Conservation (phyloP, 106 monocot species). For the Narthecium ossifragum region DNA sequence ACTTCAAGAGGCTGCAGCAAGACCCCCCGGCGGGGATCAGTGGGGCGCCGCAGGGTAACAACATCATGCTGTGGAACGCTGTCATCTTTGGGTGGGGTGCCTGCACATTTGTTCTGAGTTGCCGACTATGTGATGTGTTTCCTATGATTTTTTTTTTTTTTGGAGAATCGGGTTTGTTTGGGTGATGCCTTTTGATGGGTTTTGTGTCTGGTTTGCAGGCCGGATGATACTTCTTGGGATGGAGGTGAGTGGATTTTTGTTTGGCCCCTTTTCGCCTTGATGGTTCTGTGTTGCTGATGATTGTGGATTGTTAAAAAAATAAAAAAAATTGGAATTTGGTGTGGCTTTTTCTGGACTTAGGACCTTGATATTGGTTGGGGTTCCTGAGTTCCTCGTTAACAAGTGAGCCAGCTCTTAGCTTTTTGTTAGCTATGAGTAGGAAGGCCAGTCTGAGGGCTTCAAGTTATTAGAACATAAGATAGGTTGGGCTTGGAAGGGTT, state of each 20-base stretch:
- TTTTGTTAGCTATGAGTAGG: not conserved
- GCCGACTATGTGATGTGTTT: not conserved
- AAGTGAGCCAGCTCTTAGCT: not conserved
- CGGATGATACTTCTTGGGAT: constrained; percentile 26
- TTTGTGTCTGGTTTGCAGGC: constrained; percentile 13
- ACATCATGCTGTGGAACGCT: constrained; percentile 85
- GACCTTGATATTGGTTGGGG: not conserved
- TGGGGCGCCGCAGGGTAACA: constrained; percentile 74
- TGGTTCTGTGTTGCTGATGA: not conserved
- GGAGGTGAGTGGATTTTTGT: constrained; percentile 12
- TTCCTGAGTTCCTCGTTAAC: not conserved
- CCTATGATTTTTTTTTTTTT: not conserved
- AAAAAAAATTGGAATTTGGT: no score
- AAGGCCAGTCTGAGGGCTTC: not conserved
- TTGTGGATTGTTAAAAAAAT: not conserved
- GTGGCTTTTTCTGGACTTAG: not conserved
- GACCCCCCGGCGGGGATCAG: constrained; percentile 83
- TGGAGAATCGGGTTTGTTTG: not conserved
- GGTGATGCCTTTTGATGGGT: not conserved
- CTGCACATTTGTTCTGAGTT: not conserved
- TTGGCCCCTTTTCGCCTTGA: not conserved
- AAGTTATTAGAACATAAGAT: not conserved
- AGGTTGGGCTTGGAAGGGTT: not conserved
- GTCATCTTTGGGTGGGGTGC: constrained; percentile 62
- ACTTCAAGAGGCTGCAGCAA: constrained; percentile 73